These are phyloP conservation scores for Tylopilus orsonianus DNA, from an alignment of 1,284 basidiomycete species.

Conservation along the genomic window DNA sequence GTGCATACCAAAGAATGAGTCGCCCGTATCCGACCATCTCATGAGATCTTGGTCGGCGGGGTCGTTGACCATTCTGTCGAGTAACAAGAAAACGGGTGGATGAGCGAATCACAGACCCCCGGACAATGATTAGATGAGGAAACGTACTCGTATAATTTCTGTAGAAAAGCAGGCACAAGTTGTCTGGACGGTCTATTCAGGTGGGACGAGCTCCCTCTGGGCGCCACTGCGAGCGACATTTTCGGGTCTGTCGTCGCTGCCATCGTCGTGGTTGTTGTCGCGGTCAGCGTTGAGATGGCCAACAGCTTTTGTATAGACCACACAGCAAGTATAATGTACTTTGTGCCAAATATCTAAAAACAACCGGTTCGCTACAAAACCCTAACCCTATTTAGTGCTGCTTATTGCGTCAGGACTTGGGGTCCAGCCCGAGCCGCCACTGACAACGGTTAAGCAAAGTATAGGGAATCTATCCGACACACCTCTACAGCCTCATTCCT, in stretches of 20 bases:
- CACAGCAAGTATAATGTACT: conserved; percentile 20
- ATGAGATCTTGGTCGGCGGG: conserved; percentile 81
- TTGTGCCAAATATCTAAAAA: conserved; percentile 19
- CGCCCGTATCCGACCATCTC: conserved; percentile 86
- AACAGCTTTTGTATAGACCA: conserved; percentile 10
- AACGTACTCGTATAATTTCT: conserved; percentile 86
- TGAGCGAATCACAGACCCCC: conserved; percentile 12
- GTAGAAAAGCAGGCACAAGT: conserved; percentile 82
- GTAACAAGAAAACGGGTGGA: conserved; percentile 3
- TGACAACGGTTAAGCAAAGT: too few relatives aligned
- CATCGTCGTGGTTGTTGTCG: conserved; percentile 22
- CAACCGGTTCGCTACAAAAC: background rate
- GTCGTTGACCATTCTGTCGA: conserved; percentile 86
- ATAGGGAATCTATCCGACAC: too few relatives aligned
- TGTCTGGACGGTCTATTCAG: conserved; percentile 54
- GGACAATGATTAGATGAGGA: conserved; percentile 27
- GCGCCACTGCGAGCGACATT: conserved; percentile 51
- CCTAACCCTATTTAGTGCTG: conserved; percentile 1
- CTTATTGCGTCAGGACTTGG: conserved; percentile 1
- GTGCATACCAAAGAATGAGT: conserved; percentile 83
- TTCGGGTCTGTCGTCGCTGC: conserved; percentile 40
- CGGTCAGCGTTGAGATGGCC: conserved; percentile 3
- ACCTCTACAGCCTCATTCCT: conserved; percentile 3
- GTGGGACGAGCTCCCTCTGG: conserved; percentile 42
- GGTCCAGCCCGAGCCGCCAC: too few relatives aligned